Evolutionary conservation across 805 yeast genomes (phyloP), one percentile per base, ranked within the genome.

Genomic region (Lipomyces chichibuensis): DNA sequence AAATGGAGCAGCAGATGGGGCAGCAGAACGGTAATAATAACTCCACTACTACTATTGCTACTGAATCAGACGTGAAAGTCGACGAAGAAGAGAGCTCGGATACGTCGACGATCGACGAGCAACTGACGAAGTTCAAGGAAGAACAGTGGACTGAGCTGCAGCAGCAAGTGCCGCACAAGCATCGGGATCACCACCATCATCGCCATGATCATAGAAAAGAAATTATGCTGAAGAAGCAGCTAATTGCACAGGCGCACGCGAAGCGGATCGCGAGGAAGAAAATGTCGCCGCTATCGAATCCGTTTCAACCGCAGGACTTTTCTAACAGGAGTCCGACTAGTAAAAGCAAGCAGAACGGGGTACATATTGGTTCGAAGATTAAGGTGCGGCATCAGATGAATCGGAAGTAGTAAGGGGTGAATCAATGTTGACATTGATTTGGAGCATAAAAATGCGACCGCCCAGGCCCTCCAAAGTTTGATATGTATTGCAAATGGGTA

Each of bases 311-410:
- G 20, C 57, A 54, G 23, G 57, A 29, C n/a, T 54, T 17, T 23
- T 54, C 37, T 8, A 33, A 29, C 37, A 29, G 37, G 37, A 54
- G 13, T 29, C 33, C 33, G 37, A n/a, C 9, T 29, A 54, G 17
- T 29, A 54, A 29, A 54, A 17, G 57, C 37, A 54, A 54, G 57
- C 13, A 54, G 9, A 33, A 29, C 11, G n/a, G 37, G 3, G 57
- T 29, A 20, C 33, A 54, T 29, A 33, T 54, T 54, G 57, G 57
- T 20, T n/a, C 57, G n/a, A 29, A 33, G 37, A n/a, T 17, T 29
- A 54, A 20, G 57, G 6, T 33, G 33, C 57, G 37, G n/a, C 57
- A 54, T 54, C 57, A 54, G 20, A 54, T 54, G 57, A 54, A 54
- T 43, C 49, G 49, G 23, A 43, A 43, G 49, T n/a, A 43, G 20